Base-by-base conservation (phyloP, 2,329 filamentous ascomycete genomes). In the Metarhizium anisopliae region DNA sequence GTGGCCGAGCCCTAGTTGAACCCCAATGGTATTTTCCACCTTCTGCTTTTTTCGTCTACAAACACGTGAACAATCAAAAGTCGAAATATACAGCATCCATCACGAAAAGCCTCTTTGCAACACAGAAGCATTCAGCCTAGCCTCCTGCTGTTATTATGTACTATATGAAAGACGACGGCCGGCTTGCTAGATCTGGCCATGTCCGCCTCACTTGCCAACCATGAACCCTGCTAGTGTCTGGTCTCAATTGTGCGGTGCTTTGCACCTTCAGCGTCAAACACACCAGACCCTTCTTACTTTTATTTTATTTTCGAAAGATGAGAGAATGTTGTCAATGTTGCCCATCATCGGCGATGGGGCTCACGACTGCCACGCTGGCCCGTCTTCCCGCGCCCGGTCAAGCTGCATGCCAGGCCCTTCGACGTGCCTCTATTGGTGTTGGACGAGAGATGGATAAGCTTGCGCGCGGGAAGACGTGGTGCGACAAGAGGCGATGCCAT, bases 131-230 rank as follows among this genome's bases (percentile, higher is more conserved):
- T 20, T 18, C 42, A 20, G 11, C 42, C 11, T 18, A 20, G 8
- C 42, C 16, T 45, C 7, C 42, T 18, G 45, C 25, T 30, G 20
- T 14, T 20, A 29, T n/a, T 29, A 35, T 35, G 32, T 11, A 7
- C 2, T 4, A 25, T 25, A 25, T 25, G 13, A 10, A 29, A n/a
- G 13, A 6, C 14, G 20, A 11, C 20, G 4, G 35, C 32, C 36
- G 50, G 35, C 13, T 43, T 43, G 36, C 45, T 52, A 42, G 20
- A 55, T 52, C 50, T 25, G 54, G 50, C 25, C 43, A 51, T 32
- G 43, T 25, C 50, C 54, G 54, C 54, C 38, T 49, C 54, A 49
- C 42, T 11, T 30, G 29, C 49, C 43, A 20, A 35, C 13, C 43
- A 5, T 49, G 13, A 36, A 52, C 36, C 50, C 36, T 40, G 50